A percentile compares a stretch with the other conserved stretches of the same genome.
These are phyloP conservation scores for Castanospermum australe DNA, from an alignment of 306 rosid genomes.

Conservation along the genomic window DNA sequence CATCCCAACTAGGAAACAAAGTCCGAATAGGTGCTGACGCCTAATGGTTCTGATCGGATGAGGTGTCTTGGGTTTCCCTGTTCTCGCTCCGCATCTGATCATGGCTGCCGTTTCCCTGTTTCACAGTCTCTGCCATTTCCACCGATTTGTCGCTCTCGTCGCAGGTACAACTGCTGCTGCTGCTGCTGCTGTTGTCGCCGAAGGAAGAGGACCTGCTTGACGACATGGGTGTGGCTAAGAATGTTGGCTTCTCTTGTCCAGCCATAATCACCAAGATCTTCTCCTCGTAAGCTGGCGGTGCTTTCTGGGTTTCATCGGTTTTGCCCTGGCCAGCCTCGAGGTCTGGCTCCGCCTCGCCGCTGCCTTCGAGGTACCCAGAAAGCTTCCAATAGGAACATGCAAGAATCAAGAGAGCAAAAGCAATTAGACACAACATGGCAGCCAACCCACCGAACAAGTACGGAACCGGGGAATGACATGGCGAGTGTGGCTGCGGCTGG, in stretches of 20 bases:
- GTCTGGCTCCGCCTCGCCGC: constrained; percentile 44
- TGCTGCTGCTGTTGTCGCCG: constrained; percentile 41
- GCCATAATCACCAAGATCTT: constrained; percentile 96
- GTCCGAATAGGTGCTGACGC: background rate
- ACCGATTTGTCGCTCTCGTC: constrained; percentile 41
- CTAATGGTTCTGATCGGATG: constrained; percentile 46
- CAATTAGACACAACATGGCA: constrained; percentile 93
- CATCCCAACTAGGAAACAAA: background rate
- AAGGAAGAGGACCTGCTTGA: constrained; percentile 68
- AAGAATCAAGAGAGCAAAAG: constrained; percentile 88
- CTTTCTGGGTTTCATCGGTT: constrained; percentile 41
- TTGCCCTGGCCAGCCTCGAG: constrained; percentile 58
- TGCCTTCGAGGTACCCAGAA: constrained; percentile 69
- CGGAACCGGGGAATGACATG: constrained; percentile 98
- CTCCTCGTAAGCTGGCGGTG: constrained; percentile 60
- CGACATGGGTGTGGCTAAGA: constrained; percentile 80
- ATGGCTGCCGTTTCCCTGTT: constrained; percentile 5
- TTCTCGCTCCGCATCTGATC: constrained; percentile 8
- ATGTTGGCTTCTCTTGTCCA: constrained; percentile 81
- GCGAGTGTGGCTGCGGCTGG: constrained; percentile 45
- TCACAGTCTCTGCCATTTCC: constrained; percentile 29
- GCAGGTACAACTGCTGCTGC: constrained; percentile 44
- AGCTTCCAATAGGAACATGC: constrained; percentile 99
- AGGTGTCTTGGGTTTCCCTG: constrained; percentile 24
- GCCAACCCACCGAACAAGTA: constrained; percentile 94